These are phyloP conservation scores for Pythium angustatum DNA, from an alignment of 352 stramenopile species.

Conservation along the genomic window DNA sequence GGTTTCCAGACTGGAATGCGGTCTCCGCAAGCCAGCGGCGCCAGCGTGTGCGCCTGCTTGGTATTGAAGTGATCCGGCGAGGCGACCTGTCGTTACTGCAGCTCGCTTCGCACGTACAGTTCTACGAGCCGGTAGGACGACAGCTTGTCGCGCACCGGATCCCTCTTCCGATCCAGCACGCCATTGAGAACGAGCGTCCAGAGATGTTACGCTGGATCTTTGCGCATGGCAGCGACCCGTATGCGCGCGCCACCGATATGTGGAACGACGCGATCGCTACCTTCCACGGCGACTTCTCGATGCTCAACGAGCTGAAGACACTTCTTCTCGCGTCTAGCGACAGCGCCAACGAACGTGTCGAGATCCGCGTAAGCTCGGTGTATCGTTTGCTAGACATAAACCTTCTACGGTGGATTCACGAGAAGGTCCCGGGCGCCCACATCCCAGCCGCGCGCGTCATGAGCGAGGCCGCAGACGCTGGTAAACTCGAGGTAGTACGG, in stretches of 20 bases:
- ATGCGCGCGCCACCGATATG: not conserved
- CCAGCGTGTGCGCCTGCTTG: slow-evolving; percentile 16
- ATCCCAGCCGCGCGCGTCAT: slow-evolving; percentile 13
- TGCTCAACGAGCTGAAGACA: slow-evolving; percentile 17
- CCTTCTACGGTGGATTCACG: slow-evolving; percentile 13
- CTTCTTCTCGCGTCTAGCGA: too few relatives aligned
- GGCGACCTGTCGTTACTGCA: slow-evolving; percentile 18
- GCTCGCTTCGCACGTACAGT: slow-evolving; percentile 3
- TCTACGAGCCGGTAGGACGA: slow-evolving; percentile 8
- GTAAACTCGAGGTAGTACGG: slow-evolving; percentile 8
- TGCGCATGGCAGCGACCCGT: slow-evolving; percentile 6
- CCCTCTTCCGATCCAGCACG: slow-evolving; percentile 21
- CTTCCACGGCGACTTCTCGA: slow-evolving; percentile 14
- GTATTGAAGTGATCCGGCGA: slow-evolving; percentile 18
- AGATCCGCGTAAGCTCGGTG: not conserved
- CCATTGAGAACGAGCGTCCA: slow-evolving; percentile 6
- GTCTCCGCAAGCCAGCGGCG: slow-evolving; percentile 2
- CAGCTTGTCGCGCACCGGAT: slow-evolving; percentile 11
- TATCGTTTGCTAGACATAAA: slow-evolving; percentile 9
- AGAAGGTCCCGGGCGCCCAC: not conserved
- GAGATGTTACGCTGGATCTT: slow-evolving; percentile 21
- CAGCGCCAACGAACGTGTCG: not conserved
- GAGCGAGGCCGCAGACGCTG: slow-evolving; percentile 9
- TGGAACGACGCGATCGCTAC: slow-evolving; percentile 14
- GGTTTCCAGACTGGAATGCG: slow-evolving; percentile 6